A percentile compares a stretch with the other conserved stretches of the same genome.
Conservation (phyloP, 1,139 yeast genomes). For the Torulaspora pretoriensis region DNA sequence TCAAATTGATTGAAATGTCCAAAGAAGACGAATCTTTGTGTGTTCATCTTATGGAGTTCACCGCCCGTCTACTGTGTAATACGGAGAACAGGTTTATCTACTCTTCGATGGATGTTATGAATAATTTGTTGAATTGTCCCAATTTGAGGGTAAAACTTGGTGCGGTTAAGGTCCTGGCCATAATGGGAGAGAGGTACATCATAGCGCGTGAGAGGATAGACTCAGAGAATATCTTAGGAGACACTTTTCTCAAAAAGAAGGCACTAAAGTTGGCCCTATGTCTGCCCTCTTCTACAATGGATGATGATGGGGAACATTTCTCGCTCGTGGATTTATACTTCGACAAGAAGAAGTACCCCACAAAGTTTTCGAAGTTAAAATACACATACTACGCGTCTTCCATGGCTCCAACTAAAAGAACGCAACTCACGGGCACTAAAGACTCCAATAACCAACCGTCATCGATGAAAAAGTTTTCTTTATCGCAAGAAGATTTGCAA, state of each 20-base stretch:
- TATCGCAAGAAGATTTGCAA: slow-evolving; percentile 48
- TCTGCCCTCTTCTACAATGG: slow-evolving; percentile 47
- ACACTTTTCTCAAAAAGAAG: slow-evolving; percentile 38
- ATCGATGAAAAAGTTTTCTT: slow-evolving; percentile 37
- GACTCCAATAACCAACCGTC: slow-evolving; percentile 13
- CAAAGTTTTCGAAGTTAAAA: slow-evolving; percentile 53
- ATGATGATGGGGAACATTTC: slow-evolving; percentile 45
- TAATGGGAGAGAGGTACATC: slow-evolving; percentile 55
- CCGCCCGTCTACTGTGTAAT: slow-evolving; percentile 61
- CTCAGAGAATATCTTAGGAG: slow-evolving; percentile 42
- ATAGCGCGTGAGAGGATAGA: slow-evolving; percentile 44
- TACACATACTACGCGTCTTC: slow-evolving; percentile 49
- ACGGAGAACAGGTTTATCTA: slow-evolving; percentile 67
- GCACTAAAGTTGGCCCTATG: slow-evolving; percentile 51
- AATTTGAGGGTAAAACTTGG: slow-evolving; percentile 57
- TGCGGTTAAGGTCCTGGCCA: slow-evolving; percentile 60
- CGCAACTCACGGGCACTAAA: slow-evolving; percentile 1
- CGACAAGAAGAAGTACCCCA: slow-evolving; percentile 47
- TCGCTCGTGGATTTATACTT: slow-evolving; percentile 53
- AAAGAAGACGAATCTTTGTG: slow-evolving; percentile 46
- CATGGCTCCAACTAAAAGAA: slow-evolving; percentile 5
- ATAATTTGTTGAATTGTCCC: slow-evolving; percentile 55
- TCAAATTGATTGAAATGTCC: slow-evolving; percentile 45
- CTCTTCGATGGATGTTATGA: slow-evolving; percentile 61
- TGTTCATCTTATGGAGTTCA: slow-evolving; percentile 55